Conservation (phyloP, 2,329 filamentous ascomycete genomes). For the Fusarium drepaniforme region DNA sequence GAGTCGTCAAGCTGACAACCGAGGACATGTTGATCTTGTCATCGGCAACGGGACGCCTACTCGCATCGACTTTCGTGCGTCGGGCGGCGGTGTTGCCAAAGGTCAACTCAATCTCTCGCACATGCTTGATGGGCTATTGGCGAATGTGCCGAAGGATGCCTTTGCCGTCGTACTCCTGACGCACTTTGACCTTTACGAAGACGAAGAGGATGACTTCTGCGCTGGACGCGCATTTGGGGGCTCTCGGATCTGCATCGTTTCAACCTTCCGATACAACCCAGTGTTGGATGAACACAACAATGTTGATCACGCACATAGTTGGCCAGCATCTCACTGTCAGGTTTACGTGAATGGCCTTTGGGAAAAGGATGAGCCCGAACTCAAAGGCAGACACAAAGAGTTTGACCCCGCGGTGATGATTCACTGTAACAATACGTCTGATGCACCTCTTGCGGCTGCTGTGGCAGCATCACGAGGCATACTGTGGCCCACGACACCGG, state of each 20-base stretch:
- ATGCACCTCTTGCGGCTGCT: background rate
- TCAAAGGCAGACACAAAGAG: background rate
- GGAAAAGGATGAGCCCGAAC: conserved; percentile 3
- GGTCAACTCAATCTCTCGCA: conserved; percentile 71
- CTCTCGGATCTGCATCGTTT: conserved; percentile 72
- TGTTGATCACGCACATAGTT: conserved; percentile 65
- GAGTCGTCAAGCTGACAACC: conserved; percentile 7
- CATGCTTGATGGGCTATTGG: conserved; percentile 68
- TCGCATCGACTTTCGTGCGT: conserved; percentile 63
- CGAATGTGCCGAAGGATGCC: conserved; percentile 68
- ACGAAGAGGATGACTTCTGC: conserved; percentile 75
- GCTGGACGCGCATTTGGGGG: conserved; percentile 77
- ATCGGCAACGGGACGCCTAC: conserved; percentile 50
- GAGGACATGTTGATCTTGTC: conserved; percentile 56
- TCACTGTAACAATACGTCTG: background rate
- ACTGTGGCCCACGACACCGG: conserved; percentile 24
- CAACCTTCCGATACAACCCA: conserved; percentile 72
- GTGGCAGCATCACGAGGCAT: conserved; percentile 30
- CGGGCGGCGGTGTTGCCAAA: conserved; percentile 59
- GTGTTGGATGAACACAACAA: conserved; percentile 55
- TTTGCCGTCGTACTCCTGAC: conserved; percentile 69
- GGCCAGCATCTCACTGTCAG: conserved; percentile 73
- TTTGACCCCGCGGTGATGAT: background rate
- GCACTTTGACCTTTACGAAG: conserved; percentile 73
- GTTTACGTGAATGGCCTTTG: conserved; percentile 59